These are phyloP conservation scores for Chloris gayana DNA, from an alignment of 176 grass and related monocot species.

Conservation along the genomic window DNA sequence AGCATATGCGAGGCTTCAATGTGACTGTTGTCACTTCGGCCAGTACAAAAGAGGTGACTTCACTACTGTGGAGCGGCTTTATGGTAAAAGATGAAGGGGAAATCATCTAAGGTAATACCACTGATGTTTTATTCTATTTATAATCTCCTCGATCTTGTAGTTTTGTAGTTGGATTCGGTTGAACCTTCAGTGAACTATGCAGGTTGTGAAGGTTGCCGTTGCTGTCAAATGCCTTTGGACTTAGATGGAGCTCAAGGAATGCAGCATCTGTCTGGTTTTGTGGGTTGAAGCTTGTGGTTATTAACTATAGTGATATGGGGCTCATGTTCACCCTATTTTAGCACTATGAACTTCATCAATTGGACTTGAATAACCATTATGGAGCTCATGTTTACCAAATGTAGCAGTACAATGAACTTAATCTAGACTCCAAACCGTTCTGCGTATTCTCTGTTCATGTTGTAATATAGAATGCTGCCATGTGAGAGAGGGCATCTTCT, in stretches of 20 bases:
- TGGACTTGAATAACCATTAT: neutral
- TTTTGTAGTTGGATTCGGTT: neutral
- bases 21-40: conserved; percentile 36
- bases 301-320: neutral
- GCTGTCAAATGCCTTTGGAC: no score
- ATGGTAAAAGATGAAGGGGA: conserved; percentile 23
- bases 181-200: conserved; percentile 3
- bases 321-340: neutral
- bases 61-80: conserved; percentile 35
- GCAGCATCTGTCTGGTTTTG: neutral
- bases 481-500: neutral
- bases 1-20: conserved; percentile 53
- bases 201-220: no score
- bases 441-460: neutral
- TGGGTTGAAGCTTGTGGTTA: neutral
- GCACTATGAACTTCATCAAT: neutral
- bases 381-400: neutral
- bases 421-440: neutral
- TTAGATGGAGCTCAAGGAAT: conserved; percentile 10
- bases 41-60: conserved; percentile 42
- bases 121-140: neutral
- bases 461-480: neutral
- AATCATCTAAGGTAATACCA: neutral
- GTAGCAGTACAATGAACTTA: neutral
- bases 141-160: neutral